Evolutionary conservation across 2,329 filamentous ascomycete genomes (phyloP).

Genomic region (Xylaria arbuscula): DNA sequence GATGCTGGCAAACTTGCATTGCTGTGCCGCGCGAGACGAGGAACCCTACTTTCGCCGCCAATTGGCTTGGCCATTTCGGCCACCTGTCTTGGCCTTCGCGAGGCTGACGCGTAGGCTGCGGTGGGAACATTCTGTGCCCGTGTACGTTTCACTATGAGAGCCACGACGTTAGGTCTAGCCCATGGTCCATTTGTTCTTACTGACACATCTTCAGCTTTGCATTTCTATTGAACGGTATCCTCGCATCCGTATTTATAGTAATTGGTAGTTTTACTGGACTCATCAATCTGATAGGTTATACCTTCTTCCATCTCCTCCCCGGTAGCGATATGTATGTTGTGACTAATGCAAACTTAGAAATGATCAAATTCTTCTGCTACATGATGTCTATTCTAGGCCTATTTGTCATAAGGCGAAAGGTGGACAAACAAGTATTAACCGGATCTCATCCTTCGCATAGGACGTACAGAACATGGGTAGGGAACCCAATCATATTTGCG

Average conservation of each 20-base stretch:
- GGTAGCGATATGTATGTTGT: conserved; percentile 22
- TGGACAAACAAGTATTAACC: conserved; percentile 36
- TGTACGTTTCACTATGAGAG: conserved; percentile 40
- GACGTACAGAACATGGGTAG: conserved; percentile 46
- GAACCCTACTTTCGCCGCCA: conserved; percentile 42
- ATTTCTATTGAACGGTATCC: conserved; percentile 40
- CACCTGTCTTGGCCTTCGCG: conserved; percentile 40
- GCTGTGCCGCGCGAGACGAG: conserved; percentile 46
- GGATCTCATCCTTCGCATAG: conserved; percentile 36
- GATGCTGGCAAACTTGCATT: conserved; percentile 46
- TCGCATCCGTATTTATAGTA: conserved; percentile 45
- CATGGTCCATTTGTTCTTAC: neutral
- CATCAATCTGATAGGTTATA: conserved; percentile 47
- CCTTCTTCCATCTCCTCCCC: conserved; percentile 12
- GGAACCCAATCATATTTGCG: conserved; percentile 46
- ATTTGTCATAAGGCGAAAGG: conserved; percentile 42
- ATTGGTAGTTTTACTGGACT: conserved; percentile 45
- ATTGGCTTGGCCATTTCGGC: conserved; percentile 38
- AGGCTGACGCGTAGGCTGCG: conserved; percentile 43
- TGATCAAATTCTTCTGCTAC: conserved; percentile 46
- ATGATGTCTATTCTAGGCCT: conserved; percentile 45
- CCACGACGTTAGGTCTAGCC: conserved; percentile 3
- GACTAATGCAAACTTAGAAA: conserved; percentile 40
- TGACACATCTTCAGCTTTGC: conserved; percentile 40
- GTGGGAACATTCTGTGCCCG: conserved; percentile 38